A percentile compares a stretch with the other conserved stretches of the same genome.
phyloP scores from a whole-genome alignment of 129 eudicot genomes.

The Flaveria linearis region DNA sequence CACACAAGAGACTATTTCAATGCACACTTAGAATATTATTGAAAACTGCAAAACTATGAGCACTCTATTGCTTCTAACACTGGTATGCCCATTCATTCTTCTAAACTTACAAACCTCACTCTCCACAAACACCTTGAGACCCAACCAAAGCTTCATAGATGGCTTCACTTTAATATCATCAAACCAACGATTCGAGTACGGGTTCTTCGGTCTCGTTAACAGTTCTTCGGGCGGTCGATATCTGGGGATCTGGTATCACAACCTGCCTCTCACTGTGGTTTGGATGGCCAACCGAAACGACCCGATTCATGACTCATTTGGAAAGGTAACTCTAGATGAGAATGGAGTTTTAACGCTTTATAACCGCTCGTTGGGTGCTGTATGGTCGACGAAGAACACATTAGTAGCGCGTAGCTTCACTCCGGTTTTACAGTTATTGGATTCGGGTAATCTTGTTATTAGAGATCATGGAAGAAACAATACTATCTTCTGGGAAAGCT shows the following conservation, averaged over 20 bases:
- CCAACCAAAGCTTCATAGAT: slow-evolving; percentile 29
- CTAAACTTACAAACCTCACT: slow-evolving; percentile 23
- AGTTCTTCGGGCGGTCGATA: slow-evolving; percentile 26
- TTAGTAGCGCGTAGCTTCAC: neutral
- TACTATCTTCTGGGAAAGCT: slow-evolving; percentile 40
- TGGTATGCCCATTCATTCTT: neutral
- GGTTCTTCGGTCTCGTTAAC: slow-evolving; percentile 44
- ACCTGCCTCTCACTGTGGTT: slow-evolving; percentile 44
- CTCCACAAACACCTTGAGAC: slow-evolving; percentile 32
- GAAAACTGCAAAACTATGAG: slow-evolving; percentile 26
- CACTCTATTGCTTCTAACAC: slow-evolving; percentile 11
- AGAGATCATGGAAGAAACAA: slow-evolving; percentile 28
- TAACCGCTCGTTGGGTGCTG: slow-evolving; percentile 3
- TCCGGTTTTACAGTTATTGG: slow-evolving; percentile 38
- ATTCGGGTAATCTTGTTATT: slow-evolving; percentile 49
- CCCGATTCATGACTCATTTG: slow-evolving; percentile 36
- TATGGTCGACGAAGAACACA: slow-evolving; percentile 34
- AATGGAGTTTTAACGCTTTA: slow-evolving; percentile 32
- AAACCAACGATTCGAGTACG: slow-evolving; percentile 40
- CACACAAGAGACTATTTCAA: slow-evolving; percentile 6
- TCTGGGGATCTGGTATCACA: slow-evolving; percentile 48
- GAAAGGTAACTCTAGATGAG: slow-evolving; percentile 19
- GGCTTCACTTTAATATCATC: slow-evolving; percentile 45
- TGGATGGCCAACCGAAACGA: slow-evolving; percentile 55
- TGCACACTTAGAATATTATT: neutral